Base-by-base conservation (phyloP, 768 basidiomycete species). In the Rhodotorula taiwanensis region DNA sequence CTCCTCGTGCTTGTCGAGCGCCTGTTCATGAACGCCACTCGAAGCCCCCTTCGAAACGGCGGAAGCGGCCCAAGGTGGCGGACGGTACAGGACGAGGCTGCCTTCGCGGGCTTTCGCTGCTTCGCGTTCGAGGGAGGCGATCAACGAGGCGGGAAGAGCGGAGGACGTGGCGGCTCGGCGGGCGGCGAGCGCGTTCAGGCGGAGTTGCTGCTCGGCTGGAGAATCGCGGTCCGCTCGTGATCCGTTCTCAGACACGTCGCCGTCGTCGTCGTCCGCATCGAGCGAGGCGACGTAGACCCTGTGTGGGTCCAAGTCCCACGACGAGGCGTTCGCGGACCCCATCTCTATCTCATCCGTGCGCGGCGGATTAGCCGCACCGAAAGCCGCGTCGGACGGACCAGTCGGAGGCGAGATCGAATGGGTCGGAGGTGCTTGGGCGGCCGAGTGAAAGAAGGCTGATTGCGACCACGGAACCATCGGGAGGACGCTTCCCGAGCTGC, bases 271-370 rank as follows among this genome's bases (percentile, higher is more conserved):
- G 27, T 45, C 43, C 34, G 39, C 61, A 3, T 52, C 52, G 25
- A 69, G 63, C 2, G 67, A 69, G 15, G 62, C 51, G 43, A 69
- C 63, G 53, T 69, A 69, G 49, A 69, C 36, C 25, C 55, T 39
- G 52, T 69, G 55, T 13, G 48, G 59, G 30, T 45, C 44, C 31
- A 69, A 14, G 48, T 64, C 63, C 58, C 59, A 62, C 15, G 52
- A 51, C 15, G 54, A 43, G 3, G 43, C 36, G 36, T 39, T 20
- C 4, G 50, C 50, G n/a, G 33, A 28, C 16, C 20, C 25, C 60
- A 66, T 66, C 31, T 53, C 55, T 1, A 66, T 30, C 30, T 62
- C 60, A 13, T 57, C 49, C 7, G 28, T 43, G 1, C n/a, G 31
- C 39, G 44, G 30, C 13, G n/a, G n/a, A n/a, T n/a, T n/a, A n/a